phyloP scores from a whole-genome alignment of 148 eudicot species.

The Mesembryanthemum crystallinum region DNA sequence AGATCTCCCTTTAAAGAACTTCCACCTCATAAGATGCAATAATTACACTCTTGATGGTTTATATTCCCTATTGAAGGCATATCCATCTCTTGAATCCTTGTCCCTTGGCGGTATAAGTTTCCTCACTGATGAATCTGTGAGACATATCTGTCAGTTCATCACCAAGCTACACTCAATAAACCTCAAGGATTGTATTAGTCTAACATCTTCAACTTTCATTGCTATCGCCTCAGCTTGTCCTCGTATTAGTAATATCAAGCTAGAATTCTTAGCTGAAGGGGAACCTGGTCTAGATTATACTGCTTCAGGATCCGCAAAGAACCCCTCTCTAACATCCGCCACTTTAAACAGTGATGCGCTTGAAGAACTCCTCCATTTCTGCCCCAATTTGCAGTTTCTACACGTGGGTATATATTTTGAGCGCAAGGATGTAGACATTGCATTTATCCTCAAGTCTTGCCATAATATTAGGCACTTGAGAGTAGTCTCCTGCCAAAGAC shows the following conservation, averaged over 20 bases:
- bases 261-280: background rate
- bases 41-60: background rate
- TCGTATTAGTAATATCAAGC: background rate
- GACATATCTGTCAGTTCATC: background rate
- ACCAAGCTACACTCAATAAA: background rate
- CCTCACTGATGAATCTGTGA: conserved; percentile 7
- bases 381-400: conserved; percentile 1
- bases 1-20: background rate
- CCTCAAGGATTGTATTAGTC: background rate
- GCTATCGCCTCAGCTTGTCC: conserved; percentile 3
- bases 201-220: background rate
- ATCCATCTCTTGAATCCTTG: conserved; percentile 6
- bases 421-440: too few species aligned
- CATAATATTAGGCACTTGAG: too few species aligned
- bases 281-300: background rate
- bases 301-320: background rate
- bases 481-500: too few species aligned
- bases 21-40: background rate
- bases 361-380: background rate
- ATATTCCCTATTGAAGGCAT: conserved; percentile 1
- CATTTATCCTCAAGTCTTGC: too few species aligned
- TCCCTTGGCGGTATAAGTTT: background rate
- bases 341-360: background rate
- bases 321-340: background rate
- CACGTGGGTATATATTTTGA: too few species aligned